Percentiles rank a stretch among this genome's conserved stretches.
Evolutionary conservation across 257 asterid species (phyloP).

Genomic region (Plantago elongata): DNA sequence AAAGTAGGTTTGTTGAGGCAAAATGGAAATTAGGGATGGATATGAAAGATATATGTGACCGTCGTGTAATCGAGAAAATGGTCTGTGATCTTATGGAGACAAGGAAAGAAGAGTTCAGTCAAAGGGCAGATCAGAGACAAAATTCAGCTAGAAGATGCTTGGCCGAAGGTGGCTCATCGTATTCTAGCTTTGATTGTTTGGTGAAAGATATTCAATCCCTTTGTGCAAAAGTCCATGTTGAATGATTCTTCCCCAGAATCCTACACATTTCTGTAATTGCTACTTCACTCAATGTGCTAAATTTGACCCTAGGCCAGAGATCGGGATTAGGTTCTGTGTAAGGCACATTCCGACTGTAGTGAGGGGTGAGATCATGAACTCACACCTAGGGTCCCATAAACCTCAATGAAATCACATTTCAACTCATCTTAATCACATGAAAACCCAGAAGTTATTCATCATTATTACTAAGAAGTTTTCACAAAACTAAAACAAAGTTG

Average conservation of each 20-base stretch:
- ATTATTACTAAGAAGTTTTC: no score
- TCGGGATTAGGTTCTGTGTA: no score
- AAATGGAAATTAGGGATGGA: slow-evolving; percentile 60
- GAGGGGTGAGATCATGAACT: no score
- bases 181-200: slow-evolving; percentile 30
- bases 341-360: no score
- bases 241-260: not conserved
- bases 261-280: not conserved
- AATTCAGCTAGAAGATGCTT: slow-evolving; percentile 34
- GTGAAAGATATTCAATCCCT: slow-evolving; percentile 35
- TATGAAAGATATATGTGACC: slow-evolving; percentile 62
- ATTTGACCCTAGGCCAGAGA: no score
- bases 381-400: no score
- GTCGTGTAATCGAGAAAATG: slow-evolving; percentile 35
- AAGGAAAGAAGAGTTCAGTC: slow-evolving; percentile 36
- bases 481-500: no score
- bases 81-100: slow-evolving; percentile 43
- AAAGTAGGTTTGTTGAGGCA: slow-evolving; percentile 45
- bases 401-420: no score
- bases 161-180: slow-evolving; percentile 49
- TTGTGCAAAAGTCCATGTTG: slow-evolving; percentile 7
- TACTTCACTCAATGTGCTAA: not conserved
- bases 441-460: no score
- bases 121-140: slow-evolving; percentile 35
- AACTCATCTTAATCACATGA: no score